A percentile compares a stretch with the other conserved stretches of the same genome.
These are phyloP conservation scores for Cryptococcus sp. DNA, from an alignment of 1,284 basidiomycete species.

Conservation along the genomic window DNA sequence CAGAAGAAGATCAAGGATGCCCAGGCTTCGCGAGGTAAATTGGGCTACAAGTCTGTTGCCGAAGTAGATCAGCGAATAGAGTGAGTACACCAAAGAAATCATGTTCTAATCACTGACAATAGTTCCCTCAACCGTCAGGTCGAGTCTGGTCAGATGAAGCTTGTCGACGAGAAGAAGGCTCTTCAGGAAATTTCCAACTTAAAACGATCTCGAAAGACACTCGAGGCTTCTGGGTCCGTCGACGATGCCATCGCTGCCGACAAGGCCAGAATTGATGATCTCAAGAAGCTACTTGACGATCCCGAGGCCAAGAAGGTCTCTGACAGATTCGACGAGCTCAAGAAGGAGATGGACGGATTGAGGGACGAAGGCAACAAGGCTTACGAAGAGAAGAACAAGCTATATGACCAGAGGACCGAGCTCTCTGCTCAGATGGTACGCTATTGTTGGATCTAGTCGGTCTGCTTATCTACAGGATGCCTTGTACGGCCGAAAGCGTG, in stretches of 20 bases:
- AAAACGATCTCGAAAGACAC: slow-evolving; percentile 66
- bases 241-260: slow-evolving; percentile 82
- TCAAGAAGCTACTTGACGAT: slow-evolving; percentile 82
- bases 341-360: slow-evolving; percentile 78
- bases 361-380: slow-evolving; percentile 83
- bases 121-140: slow-evolving; percentile 82
- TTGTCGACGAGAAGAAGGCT: slow-evolving; percentile 94
- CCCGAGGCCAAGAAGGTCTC: slow-evolving; percentile 80
- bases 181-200: slow-evolving; percentile 76
- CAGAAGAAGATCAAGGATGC: slow-evolving; percentile 90
- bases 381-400: slow-evolving; percentile 72
- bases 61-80: slow-evolving; percentile 84
- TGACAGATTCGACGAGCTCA: slow-evolving; percentile 77
- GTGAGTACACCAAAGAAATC: slow-evolving; percentile 51
- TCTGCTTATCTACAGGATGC: slow-evolving; percentile 51
- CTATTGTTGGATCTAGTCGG: neutral
- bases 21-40: slow-evolving; percentile 74
- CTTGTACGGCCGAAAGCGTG: slow-evolving; percentile 74
- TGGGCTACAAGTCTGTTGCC: slow-evolving; percentile 75
- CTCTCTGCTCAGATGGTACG: slow-evolving; percentile 61
- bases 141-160: slow-evolving; percentile 85
- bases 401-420: slow-evolving; percentile 81
- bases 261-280: slow-evolving; percentile 68
- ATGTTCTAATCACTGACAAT: slow-evolving; percentile 4
- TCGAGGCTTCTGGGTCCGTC: slow-evolving; percentile 76